A percentile compares a stretch with the other conserved stretches of the same genome.
Evolutionary conservation across 1,284 basidiomycete genomes (phyloP).

Genomic region (Ustilago tritici): DNA sequence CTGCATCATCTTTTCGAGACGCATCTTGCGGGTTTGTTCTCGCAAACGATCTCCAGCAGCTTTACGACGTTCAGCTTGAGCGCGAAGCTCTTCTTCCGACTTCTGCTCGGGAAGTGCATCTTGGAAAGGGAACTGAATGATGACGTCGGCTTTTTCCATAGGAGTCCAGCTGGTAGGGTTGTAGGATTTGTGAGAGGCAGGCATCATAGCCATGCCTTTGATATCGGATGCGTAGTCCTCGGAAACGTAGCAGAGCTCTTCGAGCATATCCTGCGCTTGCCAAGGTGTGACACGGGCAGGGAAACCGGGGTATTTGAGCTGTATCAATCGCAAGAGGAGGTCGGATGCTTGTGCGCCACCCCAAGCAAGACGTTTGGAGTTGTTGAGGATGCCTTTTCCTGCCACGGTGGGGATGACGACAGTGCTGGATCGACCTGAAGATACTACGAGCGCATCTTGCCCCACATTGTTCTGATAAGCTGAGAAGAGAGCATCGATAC

Average conservation of each 20-base stretch:
- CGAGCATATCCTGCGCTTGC: constrained; percentile 84
- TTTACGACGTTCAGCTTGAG: constrained; percentile 81
- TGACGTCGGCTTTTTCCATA: constrained; percentile 72
- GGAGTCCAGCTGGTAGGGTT: constrained; percentile 69
- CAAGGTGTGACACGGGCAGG: constrained; percentile 73
- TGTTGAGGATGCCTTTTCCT: constrained; percentile 60
- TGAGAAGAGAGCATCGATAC: constrained; percentile 91
- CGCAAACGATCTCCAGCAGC: constrained; percentile 89
- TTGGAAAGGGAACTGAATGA: constrained; percentile 57
- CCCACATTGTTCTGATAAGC: constrained; percentile 74
- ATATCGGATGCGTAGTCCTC: constrained; percentile 81
- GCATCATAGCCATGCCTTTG: constrained; percentile 68
- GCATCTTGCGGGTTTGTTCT: constrained; percentile 88
- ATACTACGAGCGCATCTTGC: constrained; percentile 61
- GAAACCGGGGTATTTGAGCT: constrained; percentile 95
- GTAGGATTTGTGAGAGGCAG: constrained; percentile 80
- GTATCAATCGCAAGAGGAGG: constrained; percentile 88
- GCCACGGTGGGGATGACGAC: constrained; percentile 61
- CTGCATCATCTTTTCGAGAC: constrained; percentile 79
- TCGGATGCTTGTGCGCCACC: constrained; percentile 90
- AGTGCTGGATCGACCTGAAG: constrained; percentile 59
- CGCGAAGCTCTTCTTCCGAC: constrained; percentile 87
- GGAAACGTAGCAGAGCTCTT: constrained; percentile 87
- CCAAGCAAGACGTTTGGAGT: constrained; percentile 81
- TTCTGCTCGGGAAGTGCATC: constrained; percentile 80